These are phyloP conservation scores for Neoboletus subvelutipes DNA, from an alignment of 768 basidiomycete species.

Conservation along the genomic window DNA sequence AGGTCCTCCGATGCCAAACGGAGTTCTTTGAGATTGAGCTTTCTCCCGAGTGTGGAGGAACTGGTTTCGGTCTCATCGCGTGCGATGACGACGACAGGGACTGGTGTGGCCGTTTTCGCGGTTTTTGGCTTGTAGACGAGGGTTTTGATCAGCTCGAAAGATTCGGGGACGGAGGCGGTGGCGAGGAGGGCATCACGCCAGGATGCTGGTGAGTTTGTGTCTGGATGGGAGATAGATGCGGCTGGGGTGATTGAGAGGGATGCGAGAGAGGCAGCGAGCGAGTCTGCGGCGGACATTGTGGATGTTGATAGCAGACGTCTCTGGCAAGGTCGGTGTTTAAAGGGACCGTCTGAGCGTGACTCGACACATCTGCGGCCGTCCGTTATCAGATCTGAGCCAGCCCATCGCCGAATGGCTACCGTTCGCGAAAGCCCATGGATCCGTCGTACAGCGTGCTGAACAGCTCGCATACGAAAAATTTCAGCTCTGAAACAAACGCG, in stretches of 20 bases:
- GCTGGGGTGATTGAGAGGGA: constrained; percentile 55
- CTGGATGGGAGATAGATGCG: constrained; percentile 53
- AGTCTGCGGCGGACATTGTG: constrained; percentile 38
- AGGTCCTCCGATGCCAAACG: constrained; percentile 85
- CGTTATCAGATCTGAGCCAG: constrained; percentile 23
- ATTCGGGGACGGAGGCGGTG: constrained; percentile 47
- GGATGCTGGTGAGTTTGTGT: constrained; percentile 65
- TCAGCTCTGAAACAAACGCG: constrained; percentile 11
- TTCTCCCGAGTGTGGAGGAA: constrained; percentile 74
- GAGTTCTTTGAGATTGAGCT: constrained; percentile 82
- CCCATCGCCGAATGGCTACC: constrained; percentile 11
- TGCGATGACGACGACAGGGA: constrained; percentile 87
- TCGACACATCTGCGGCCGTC: constrained; percentile 15
- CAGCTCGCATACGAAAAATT: constrained; percentile 29
- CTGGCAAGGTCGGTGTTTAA: constrained; percentile 13
- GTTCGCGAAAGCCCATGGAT: constrained; percentile 21
- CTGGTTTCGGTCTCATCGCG: constrained; percentile 82
- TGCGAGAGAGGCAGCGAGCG: constrained; percentile 42
- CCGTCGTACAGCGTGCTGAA: constrained; percentile 26
- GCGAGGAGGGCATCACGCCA: constrained; percentile 76
- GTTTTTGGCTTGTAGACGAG: constrained; percentile 97
- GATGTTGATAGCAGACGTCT: constrained; percentile 12
- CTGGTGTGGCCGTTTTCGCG: constrained; percentile 80
- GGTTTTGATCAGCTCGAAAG: constrained; percentile 78
- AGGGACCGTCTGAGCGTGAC: constrained; percentile 24